Evolutionary conservation across 768 basidiomycete genomes (phyloP).

Genomic region (Termitomyces sp.): DNA sequence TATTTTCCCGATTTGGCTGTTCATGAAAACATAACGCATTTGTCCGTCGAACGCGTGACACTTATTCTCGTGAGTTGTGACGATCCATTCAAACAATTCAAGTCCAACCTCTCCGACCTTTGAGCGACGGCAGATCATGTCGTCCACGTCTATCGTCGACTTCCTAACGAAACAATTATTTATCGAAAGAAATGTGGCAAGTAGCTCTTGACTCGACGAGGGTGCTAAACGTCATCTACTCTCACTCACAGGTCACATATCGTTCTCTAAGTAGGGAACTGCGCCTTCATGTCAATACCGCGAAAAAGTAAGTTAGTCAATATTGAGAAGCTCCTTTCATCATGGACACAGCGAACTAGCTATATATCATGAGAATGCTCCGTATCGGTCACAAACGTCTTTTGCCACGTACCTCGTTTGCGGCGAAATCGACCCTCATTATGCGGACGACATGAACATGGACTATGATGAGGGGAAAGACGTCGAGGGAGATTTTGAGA

Average conservation of each 20-base stretch:
- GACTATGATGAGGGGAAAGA: conserved; percentile 30
- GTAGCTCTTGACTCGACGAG: conserved; percentile 4
- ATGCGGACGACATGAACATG: conserved; percentile 30
- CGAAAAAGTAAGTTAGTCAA: conserved; percentile 61
- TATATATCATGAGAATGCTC: conserved; percentile 43
- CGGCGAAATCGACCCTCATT: conserved; percentile 38
- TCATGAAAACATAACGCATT: too few species aligned
- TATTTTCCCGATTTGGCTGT: too few species aligned
- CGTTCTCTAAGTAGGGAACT: conserved; percentile 69
- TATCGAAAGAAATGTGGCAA: conserved; percentile 44
- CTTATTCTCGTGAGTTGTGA: conserved; percentile 9
- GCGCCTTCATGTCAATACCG: conserved; percentile 67
- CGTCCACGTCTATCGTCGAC: conserved; percentile 35
- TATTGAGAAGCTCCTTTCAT: not conserved
- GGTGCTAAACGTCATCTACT: not conserved
- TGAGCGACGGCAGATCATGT: conserved; percentile 17
- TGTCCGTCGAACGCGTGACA: conserved; percentile 14
- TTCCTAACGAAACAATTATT: conserved; percentile 46
- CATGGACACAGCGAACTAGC: conserved; percentile 50
- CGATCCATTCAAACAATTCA: too few species aligned
- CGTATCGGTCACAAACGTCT: conserved; percentile 32
- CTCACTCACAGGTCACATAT: conserved; percentile 58
- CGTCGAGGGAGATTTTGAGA: conserved; percentile 25
- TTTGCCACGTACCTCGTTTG: conserved; percentile 70
- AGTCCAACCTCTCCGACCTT: too few species aligned